Evolutionary conservation across 345 rosid species (phyloP).

Genomic region (Populus ilicifolia): DNA sequence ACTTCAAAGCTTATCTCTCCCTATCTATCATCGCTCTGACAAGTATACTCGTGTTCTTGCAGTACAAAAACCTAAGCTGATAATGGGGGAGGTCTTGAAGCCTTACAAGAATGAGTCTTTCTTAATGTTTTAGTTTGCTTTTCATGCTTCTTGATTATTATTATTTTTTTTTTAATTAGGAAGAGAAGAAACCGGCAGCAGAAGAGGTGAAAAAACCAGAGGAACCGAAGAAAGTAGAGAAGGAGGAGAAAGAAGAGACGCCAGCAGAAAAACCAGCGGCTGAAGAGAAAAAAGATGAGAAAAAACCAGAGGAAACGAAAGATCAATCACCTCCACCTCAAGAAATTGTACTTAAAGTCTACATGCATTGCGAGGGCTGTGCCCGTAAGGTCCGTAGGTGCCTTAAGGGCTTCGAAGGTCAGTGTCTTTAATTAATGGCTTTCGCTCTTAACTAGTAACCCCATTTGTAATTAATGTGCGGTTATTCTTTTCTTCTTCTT

Average conservation of each 20-base stretch:
- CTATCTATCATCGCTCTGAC: not conserved
- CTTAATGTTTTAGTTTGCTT: not conserved
- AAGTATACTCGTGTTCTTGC: not conserved
- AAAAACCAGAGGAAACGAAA: constrained; percentile 38
- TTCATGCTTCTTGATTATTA: not conserved
- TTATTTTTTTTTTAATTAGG: constrained; percentile 24
- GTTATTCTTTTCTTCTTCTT: not conserved
- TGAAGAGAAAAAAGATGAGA: constrained; percentile 41
- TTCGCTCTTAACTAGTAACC: not conserved
- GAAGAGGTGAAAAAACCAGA: constrained; percentile 36
- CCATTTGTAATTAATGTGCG: not conserved
- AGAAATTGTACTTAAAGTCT: constrained; percentile 71
- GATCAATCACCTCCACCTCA: constrained; percentile 44
- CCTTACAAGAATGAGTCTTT: not conserved
- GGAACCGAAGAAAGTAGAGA: constrained; percentile 32
- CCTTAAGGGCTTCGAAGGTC: constrained; percentile 79
- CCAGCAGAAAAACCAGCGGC: constrained; percentile 24
- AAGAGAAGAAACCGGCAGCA: constrained; percentile 48
- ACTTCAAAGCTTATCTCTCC: constrained; percentile 15
- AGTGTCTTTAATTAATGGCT: not conserved
- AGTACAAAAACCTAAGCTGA: constrained; percentile 1
- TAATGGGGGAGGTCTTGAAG: constrained; percentile 65
- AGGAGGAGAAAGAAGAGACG: constrained; percentile 27
- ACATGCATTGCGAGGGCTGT: constrained; percentile 99
- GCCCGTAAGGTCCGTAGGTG: constrained; percentile 78